Conservation (phyloP, 2,329 filamentous ascomycete genomes). For the Amauroascus verrucosus region DNA sequence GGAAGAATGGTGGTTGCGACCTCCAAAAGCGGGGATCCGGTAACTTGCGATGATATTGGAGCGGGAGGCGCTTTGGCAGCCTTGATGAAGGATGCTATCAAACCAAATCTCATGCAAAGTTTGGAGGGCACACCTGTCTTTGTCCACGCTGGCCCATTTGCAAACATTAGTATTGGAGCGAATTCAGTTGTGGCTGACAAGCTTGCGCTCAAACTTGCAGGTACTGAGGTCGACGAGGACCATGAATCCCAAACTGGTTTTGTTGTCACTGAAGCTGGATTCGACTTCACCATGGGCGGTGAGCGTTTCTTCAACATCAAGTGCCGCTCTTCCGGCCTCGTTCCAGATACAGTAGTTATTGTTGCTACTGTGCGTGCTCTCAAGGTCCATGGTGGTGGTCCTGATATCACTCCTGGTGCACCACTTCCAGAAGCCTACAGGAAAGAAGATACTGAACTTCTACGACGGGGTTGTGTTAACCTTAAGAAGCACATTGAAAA, state of each 20-base stretch:
- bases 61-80: constrained; percentile 85
- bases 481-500: constrained; percentile 91
- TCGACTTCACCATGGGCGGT: constrained; percentile 99
- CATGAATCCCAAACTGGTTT: constrained; percentile 75
- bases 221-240: constrained; percentile 85
- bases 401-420: constrained; percentile 81
- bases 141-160: constrained; percentile 93
- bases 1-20: constrained; percentile 93
- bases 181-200: constrained; percentile 92
- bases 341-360: constrained; percentile 86
- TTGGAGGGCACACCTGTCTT: constrained; percentile 95
- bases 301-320: constrained; percentile 99
- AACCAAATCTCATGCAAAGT: constrained; percentile 98
- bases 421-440: constrained; percentile 79
- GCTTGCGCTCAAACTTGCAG: constrained; percentile 88
- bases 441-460: constrained; percentile 84
- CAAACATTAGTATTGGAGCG: constrained; percentile 96
- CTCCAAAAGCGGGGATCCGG: constrained; percentile 72
- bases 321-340: constrained; percentile 84
- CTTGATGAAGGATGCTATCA: constrained; percentile 96
- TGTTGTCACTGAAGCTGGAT: constrained; percentile 92
- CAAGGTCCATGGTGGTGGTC: constrained; percentile 93
- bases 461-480: constrained; percentile 85
- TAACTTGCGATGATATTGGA: constrained; percentile 93
- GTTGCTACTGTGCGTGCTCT: constrained; percentile 91